Percentiles rank a stretch among this genome's conserved stretches.
Evolutionary conservation across 306 rosid genomes (phyloP).

Genomic region (Cucurbita maxima): DNA sequence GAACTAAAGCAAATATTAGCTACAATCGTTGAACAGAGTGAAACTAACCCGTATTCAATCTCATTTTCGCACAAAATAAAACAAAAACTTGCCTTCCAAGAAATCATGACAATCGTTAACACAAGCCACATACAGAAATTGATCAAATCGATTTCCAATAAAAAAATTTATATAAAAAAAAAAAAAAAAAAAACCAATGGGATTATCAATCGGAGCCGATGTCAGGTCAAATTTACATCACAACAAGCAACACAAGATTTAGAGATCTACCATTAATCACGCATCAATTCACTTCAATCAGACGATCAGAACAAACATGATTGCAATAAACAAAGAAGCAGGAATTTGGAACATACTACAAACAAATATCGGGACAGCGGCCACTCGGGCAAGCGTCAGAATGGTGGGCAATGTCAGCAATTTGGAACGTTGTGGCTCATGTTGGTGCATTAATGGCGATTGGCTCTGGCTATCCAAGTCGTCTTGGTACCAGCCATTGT

Average conservation of each 20-base stretch:
- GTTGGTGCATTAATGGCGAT: slow-evolving; percentile 13
- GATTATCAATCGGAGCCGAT: background rate
- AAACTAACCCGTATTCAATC: background rate
- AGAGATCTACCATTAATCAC: background rate
- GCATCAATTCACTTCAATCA: background rate
- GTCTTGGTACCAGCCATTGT: slow-evolving; percentile 19
- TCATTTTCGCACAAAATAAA: background rate
- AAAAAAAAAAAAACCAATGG: background rate
- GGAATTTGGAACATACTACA: slow-evolving; percentile 26
- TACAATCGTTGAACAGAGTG: background rate
- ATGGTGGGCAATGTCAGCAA: slow-evolving; percentile 82
- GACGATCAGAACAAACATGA: background rate
- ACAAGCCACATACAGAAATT: background rate
- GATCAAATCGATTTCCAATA: background rate
- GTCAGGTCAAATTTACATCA: background rate
- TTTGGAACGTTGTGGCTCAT: slow-evolving; percentile 26
- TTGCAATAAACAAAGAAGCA: slow-evolving; percentile 1
- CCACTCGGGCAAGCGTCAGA: slow-evolving; percentile 84
- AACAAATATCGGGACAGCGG: slow-evolving; percentile 72
- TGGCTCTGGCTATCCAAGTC: slow-evolving; percentile 12
- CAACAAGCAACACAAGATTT: background rate
- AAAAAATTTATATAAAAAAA: no score
- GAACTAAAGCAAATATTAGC: background rate
- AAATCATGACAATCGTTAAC: background rate
- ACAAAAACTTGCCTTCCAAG: background rate